Conservation (phyloP, 2,329 filamentous ascomycete species). For the Talaromyces marneffei region DNA sequence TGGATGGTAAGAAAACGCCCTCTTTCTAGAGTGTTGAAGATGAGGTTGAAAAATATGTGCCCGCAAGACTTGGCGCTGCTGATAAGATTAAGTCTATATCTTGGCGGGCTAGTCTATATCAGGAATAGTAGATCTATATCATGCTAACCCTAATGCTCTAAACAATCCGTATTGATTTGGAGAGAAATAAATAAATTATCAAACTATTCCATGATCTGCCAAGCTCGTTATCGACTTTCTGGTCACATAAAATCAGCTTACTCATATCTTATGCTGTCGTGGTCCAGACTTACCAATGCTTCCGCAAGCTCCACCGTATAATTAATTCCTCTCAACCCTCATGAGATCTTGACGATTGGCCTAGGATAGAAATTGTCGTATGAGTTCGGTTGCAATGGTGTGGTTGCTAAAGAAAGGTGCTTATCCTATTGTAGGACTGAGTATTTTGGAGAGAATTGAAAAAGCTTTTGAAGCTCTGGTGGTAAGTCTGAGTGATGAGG, state of each 20-base stretch:
- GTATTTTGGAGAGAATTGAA: constrained; percentile 20
- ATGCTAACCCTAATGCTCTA: background rate
- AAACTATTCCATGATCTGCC: background rate
- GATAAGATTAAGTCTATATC: background rate
- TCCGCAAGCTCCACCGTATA: background rate
- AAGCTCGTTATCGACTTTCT: background rate
- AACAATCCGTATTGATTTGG: no score
- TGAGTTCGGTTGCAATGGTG: constrained; percentile 21
- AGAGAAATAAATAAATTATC: background rate
- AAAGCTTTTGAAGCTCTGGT: background rate
- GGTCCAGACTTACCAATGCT: background rate
- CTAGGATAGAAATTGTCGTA: constrained; percentile 16
- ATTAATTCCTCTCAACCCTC: background rate
- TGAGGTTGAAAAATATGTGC: constrained; percentile 13
- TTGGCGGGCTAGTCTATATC: background rate
- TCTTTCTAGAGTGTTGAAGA: background rate
- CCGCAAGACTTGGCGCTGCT: constrained; percentile 11
- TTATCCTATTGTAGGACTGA: constrained; percentile 23
- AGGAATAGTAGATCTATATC: background rate
- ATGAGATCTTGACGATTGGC: constrained; percentile 16
- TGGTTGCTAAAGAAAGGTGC: constrained; percentile 21
- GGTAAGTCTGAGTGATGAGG: background rate
- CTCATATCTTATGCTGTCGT: no score
- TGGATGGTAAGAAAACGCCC: background rate
- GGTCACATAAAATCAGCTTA: no score